A percentile compares a stretch with the other conserved stretches of the same genome.
These are phyloP conservation scores for Zoysia matrella DNA, from an alignment of 202 grass and related monocot species.

Conservation along the genomic window DNA sequence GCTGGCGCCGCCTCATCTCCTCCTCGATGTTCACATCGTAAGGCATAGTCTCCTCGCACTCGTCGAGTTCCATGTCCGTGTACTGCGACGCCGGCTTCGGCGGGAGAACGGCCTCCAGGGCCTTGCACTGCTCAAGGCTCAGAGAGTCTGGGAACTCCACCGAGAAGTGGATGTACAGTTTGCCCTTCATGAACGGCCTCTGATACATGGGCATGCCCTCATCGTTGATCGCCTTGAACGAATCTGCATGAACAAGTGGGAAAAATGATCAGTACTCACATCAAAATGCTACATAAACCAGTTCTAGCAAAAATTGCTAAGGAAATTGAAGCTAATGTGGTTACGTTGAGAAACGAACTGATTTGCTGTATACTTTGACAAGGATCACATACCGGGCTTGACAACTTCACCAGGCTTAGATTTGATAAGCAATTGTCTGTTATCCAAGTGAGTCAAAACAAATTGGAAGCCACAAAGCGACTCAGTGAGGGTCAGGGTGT, in stretches of 20 bases:
- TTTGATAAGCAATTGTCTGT: no score
- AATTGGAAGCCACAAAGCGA: no score
- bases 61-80: constrained; percentile 82
- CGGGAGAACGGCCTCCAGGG: constrained; percentile 62
- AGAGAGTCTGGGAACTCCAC: constrained; percentile 74
- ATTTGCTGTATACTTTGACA: no score
- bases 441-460: no score
- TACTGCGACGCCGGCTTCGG: constrained; percentile 50
- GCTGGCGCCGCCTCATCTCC: constrained; percentile 73
- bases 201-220: constrained; percentile 90
- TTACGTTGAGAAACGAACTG: no score
- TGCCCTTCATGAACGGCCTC: constrained; percentile 85
- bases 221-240: constrained; percentile 91
- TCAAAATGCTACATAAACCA: background rate
- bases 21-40: constrained; percentile 81
- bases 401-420: no score
- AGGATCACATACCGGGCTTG: constrained; percentile 59
- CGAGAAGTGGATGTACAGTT: constrained; percentile 85
- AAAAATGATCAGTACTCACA: background rate
- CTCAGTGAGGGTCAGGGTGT: no score
- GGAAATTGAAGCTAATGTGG: background rate
- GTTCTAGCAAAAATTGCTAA: no score
- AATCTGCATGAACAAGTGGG: constrained; percentile 46
- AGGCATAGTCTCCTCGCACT: constrained; percentile 81
- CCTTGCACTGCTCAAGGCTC: constrained; percentile 75